Evolutionary conservation across 371 early-diverging fungal genomes (phyloP).

Genomic region (Mucor ambiguus): DNA sequence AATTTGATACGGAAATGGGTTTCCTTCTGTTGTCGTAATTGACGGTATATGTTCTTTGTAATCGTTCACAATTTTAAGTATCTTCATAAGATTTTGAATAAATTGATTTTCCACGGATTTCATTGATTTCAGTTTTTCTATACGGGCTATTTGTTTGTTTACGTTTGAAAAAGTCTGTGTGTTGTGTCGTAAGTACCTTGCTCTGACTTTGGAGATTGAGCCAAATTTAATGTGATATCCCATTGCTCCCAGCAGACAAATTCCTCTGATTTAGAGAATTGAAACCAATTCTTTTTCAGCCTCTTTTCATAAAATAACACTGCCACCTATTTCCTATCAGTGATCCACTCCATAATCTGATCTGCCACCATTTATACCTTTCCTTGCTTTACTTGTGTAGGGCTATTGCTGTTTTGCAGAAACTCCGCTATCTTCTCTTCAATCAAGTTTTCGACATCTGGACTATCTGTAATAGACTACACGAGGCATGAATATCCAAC

Average conservation of each 20-base stretch:
- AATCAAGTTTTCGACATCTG: conserved; percentile 40
- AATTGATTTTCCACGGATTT: conserved; percentile 47
- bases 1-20: conserved; percentile 88
- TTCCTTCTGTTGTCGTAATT: conserved; percentile 76
- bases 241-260: conserved; percentile 92
- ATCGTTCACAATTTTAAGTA: conserved; percentile 74
- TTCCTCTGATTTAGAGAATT: conserved; percentile 71
- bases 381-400: conserved; percentile 31
- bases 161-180: neutral
- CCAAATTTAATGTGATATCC: conserved; percentile 67
- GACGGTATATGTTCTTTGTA: conserved; percentile 91
- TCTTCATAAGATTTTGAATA: conserved; percentile 56
- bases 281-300: conserved; percentile 82
- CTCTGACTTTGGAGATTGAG: conserved; percentile 58
- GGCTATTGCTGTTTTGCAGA: conserved; percentile 35
- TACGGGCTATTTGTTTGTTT: neutral
- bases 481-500: neutral
- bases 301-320: conserved; percentile 81
- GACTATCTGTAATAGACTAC: conserved; percentile 45
- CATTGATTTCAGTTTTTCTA: conserved; percentile 43
- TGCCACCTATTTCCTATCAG: conserved; percentile 36
- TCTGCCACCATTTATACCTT: conserved; percentile 34
- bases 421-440: conserved; percentile 45
- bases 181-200: conserved; percentile 48
- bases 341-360: neutral